These are phyloP conservation scores for Peronospora tabacina DNA, from an alignment of 352 stramenopile species.

Conservation along the genomic window DNA sequence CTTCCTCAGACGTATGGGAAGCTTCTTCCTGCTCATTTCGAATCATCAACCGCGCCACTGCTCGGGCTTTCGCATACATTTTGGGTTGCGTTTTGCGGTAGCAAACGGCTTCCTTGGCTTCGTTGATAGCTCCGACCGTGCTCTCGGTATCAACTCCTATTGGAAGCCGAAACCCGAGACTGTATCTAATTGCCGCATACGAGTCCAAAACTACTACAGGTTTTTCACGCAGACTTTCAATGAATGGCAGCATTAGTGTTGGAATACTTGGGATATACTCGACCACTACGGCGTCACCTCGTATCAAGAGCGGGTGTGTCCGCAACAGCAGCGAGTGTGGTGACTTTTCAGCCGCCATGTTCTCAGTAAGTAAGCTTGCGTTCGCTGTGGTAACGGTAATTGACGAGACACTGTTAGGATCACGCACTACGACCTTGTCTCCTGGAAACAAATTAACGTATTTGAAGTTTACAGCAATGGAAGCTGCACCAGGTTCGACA, in stretches of 20 bases:
- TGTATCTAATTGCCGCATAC: conserved; percentile 26
- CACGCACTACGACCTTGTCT: conserved; percentile 27
- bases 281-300: conserved; percentile 31
- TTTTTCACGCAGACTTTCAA: conserved; percentile 14
- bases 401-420: conserved; percentile 9
- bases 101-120: conserved; percentile 52
- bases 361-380: conserved; percentile 3
- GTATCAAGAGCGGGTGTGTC: conserved; percentile 39
- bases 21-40: conserved; percentile 12
- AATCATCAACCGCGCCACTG: conserved; percentile 53
- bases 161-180: not conserved
- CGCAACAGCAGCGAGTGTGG: conserved; percentile 25
- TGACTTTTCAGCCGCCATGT: conserved; percentile 5
- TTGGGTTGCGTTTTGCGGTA: conserved; percentile 40
- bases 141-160: conserved; percentile 29
- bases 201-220: conserved; percentile 35
- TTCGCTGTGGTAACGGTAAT: conserved; percentile 15
- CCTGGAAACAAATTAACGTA: conserved; percentile 22
- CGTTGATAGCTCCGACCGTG: conserved; percentile 34
- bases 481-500: conserved; percentile 17
- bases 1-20: conserved; percentile 3
- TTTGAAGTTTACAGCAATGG: conserved; percentile 30
- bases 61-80: conserved; percentile 49
- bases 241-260: conserved; percentile 37
- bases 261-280: conserved; percentile 47